Evolutionary conservation across 345 rosid genomes (phyloP), one percentile per base, ranked within the genome.

Genomic region (Pugionium cornutum): DNA sequence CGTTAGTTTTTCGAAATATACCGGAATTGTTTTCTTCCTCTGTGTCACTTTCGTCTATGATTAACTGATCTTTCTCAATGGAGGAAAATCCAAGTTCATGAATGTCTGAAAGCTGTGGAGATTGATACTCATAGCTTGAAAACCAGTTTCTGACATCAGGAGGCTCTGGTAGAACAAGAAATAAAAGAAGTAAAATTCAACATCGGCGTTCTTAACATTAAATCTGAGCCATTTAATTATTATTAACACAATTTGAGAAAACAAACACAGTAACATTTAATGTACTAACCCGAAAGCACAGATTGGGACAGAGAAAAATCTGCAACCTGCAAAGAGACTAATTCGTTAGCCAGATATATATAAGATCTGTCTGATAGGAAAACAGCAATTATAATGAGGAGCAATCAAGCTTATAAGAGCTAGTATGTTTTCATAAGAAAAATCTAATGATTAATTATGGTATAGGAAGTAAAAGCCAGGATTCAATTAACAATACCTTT

Each of bases 91-190:
- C 74, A 68, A 70, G 32, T 7, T 59, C 75, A 58, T 57, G 57
- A 49, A 36, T 53, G 49, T 62, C 70, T 8, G 55, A 58, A 49
- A 75, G 42, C 35, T 58, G 78, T 47, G 85, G 84, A 67, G 86
- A 76, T 55, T 78, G 62, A 42, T 80, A 77, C 55, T 30, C 80
- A 69, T 81, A 83, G 74, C 78, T 78, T 26, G 82, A 66, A 74
- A 81, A 84, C 89, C 88, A 87, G 60, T 69, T 77, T 70, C 72
- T 75, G 25, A 81, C 67, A 54, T 81, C 77, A 51, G 86, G 86
- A 79, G 89, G 85, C 71, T 82, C 92, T 86, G 70, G 58, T 6
- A 67, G 9, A 62, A 56, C 27, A 48, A 62, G n/a, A 29, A 27
- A 58, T 25, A 4, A 53, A 4, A 64, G 27, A 53, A 6, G 51